Evolutionary conservation across 768 basidiomycete species (phyloP), one percentile per base, ranked within the genome.

Genomic region (Kwoniella europaea): DNA sequence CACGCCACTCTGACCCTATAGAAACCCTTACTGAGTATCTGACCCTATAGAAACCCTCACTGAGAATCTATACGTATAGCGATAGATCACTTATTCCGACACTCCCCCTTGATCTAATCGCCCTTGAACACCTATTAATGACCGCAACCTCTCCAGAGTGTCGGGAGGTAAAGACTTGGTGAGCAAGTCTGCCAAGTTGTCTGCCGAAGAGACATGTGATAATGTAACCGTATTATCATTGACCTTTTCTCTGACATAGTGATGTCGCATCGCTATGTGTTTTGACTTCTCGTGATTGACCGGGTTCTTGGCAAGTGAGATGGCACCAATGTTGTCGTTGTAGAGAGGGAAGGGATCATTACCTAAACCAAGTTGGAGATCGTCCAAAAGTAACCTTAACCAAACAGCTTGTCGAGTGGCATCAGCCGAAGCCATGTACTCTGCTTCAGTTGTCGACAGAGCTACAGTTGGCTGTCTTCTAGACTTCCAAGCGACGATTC

Each of bases 361-460:
- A 43, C 55, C 65, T 43, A 66, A 42, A 13, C 55, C 65, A 57
- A 66, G 54, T 43, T 29, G 20, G 18, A 75, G 57, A 16, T 66
- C 77, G 12, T 71, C 44, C 27, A 80, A 52, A 9, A 78, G 60
- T 12, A 24, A 53, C 2, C 71, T 67, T 35, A 77, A 24, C 86
- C 86, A 87, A 1, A 86, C 10, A 1, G 76, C 80, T 71, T 87
- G 82, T 57, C 83, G 76, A 0, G 79, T 65, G 0, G 84, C 83
- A 50, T 85, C 79, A 0, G 78, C 64, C 4, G 52, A 65, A 13
- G 86, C 85, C 56, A 86, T 85, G 73, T 87, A 86, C 74, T 88
- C 86, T 0, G 86, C 85, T 74, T 87, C 85, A 10, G 76, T 84
- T 1, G 83, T 85, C 1, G 84, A 86, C 4, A 84, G 75, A 1